Conservation (phyloP, 495 filamentous ascomycete species). For the Penicillium egyptiacum region DNA sequence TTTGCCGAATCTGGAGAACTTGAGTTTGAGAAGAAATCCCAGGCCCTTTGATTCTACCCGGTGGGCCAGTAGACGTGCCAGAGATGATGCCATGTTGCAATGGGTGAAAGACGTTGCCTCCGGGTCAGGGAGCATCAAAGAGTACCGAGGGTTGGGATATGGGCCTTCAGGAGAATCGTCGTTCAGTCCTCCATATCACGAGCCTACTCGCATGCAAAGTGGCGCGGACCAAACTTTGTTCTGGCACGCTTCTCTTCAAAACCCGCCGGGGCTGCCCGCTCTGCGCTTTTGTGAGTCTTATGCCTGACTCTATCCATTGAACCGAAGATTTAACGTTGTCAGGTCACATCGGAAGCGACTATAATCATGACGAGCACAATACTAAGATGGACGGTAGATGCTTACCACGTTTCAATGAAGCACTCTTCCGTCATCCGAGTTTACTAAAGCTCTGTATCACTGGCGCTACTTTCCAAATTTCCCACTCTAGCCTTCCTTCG, state of each 20-base stretch:
- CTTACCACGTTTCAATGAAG: not conserved
- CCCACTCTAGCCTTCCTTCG: too few species aligned
- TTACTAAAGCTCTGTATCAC: slow-evolving; percentile 3
- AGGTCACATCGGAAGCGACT: slow-evolving; percentile 8
- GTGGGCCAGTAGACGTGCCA: not conserved
- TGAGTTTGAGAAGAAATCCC: not conserved
- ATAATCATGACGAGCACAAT: not conserved
- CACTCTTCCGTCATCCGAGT: slow-evolving; percentile 1
- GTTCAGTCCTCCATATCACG: slow-evolving; percentile 1
- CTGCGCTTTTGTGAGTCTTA: slow-evolving; percentile 7
- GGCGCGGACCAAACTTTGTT: not conserved
- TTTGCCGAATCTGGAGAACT: slow-evolving; percentile 1
- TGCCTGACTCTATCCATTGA: too few species aligned
- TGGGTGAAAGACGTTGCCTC: too few species aligned
- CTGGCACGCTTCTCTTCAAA: not conserved
- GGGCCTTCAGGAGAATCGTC: not conserved
- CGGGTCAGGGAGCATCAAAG: not conserved
- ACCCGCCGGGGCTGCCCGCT: not conserved
- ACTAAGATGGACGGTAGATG: not conserved
- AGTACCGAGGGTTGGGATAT: not conserved
- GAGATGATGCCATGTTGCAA: not conserved
- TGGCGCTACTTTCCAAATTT: not conserved
- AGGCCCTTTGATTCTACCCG: not conserved
- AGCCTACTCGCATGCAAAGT: not conserved
- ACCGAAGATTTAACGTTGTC: not conserved